These are phyloP conservation scores for Xylaria sp. DNA, from an alignment of 2,329 filamentous ascomycete genomes.

Conservation along the genomic window DNA sequence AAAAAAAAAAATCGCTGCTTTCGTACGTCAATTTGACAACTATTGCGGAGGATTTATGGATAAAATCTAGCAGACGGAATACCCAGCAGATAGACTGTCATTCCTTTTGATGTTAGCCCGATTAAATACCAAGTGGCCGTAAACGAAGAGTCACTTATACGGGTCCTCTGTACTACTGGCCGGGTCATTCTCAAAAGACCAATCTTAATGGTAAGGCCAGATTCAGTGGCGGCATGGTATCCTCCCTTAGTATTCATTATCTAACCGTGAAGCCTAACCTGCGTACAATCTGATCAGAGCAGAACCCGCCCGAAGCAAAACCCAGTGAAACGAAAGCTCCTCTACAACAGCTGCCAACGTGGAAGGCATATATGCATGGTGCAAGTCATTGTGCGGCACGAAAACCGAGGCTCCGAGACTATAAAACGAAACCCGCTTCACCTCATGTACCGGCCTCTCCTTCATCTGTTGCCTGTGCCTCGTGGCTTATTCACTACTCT, in stretches of 20 bases:
- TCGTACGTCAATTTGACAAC: too few species aligned
- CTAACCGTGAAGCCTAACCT: conserved; percentile 15
- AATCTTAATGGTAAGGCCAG: background rate
- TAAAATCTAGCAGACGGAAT: too few species aligned
- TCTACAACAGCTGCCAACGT: conserved; percentile 5
- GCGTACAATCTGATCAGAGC: conserved; percentile 10
- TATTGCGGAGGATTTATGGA: too few species aligned
- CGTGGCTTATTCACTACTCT: conserved; percentile 14
- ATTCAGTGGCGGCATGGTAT: background rate
- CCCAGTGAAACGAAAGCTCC: conserved; percentile 4
- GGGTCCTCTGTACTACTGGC: too few species aligned
- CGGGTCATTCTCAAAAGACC: too few species aligned
- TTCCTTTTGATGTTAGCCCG: too few species aligned
- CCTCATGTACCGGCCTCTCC: background rate
- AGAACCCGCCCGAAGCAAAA: conserved; percentile 3
- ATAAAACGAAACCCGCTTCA: conserved; percentile 2
- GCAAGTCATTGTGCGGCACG: conserved; percentile 2
- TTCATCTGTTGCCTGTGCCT: background rate
- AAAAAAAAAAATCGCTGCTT: too few species aligned
- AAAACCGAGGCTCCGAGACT: conserved; percentile 2
- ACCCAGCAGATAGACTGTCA: too few species aligned
- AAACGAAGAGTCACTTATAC: too few species aligned
- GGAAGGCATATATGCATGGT: conserved; percentile 1
- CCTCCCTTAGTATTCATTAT: conserved; percentile 1
- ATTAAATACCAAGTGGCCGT: too few species aligned